Conservation (phyloP, 352 stramenopile genomes). For the Phytophthora sojae region DNA sequence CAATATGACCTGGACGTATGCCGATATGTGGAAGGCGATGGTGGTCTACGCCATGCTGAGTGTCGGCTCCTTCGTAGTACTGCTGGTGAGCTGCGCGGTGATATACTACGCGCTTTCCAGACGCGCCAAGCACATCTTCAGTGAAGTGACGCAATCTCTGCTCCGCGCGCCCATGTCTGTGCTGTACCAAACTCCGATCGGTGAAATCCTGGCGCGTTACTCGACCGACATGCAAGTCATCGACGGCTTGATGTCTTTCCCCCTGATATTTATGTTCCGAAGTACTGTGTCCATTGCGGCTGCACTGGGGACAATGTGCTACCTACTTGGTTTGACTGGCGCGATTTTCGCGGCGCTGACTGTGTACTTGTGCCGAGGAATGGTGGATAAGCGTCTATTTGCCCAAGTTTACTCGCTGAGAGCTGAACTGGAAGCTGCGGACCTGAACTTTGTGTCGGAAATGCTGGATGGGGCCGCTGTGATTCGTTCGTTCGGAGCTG, state of each 20-base stretch:
- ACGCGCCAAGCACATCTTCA: slow-evolving; percentile 38
- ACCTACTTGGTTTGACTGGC: slow-evolving; percentile 38
- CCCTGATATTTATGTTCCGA: slow-evolving; percentile 39
- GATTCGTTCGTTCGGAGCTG: slow-evolving; percentile 46
- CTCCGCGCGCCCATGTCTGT: slow-evolving; percentile 44
- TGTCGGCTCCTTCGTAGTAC: slow-evolving; percentile 28
- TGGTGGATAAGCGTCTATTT: slow-evolving; percentile 46
- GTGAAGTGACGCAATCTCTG: slow-evolving; percentile 37
- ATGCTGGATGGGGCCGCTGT: slow-evolving; percentile 45
- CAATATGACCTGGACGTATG: slow-evolving; percentile 28
- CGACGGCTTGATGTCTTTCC: slow-evolving; percentile 42
- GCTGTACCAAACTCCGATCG: slow-evolving; percentile 50
- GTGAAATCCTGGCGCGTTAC: slow-evolving; percentile 46
- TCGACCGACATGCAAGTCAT: slow-evolving; percentile 46
- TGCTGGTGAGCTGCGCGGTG: slow-evolving; percentile 37
- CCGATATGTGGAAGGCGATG: slow-evolving; percentile 41
- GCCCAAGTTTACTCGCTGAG: slow-evolving; percentile 44
- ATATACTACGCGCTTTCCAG: slow-evolving; percentile 39
- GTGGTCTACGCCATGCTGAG: slow-evolving; percentile 42
- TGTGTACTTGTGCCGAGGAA: slow-evolving; percentile 36
- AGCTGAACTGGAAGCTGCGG: slow-evolving; percentile 33
- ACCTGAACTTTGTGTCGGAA: slow-evolving; percentile 54
- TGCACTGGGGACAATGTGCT: slow-evolving; percentile 42
- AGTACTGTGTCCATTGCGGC: slow-evolving; percentile 39
- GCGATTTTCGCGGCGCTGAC: slow-evolving; percentile 32